Evolutionary conservation across 2,329 filamentous ascomycete genomes (phyloP).

Genomic region (Ophidiomyces ophidiicola): DNA sequence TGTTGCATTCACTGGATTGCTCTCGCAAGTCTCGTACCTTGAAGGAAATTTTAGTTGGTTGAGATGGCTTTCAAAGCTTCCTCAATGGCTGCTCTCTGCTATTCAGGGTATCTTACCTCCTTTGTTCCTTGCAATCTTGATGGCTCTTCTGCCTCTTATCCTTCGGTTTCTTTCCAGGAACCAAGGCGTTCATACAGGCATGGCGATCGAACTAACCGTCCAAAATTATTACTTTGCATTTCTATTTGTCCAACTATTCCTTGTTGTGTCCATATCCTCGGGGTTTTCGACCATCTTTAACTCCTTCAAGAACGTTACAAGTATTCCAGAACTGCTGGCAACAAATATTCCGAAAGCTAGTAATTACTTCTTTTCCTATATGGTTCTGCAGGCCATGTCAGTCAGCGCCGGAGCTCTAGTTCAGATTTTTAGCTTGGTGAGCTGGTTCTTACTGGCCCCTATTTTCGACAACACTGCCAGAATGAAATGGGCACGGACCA

Average conservation of each 20-base stretch:
- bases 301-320: constrained; percentile 54
- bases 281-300: constrained; percentile 56
- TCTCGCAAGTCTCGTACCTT: constrained; percentile 65
- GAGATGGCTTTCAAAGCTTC: constrained; percentile 52
- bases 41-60: constrained; percentile 58
- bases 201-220: constrained; percentile 66
- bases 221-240: constrained; percentile 91
- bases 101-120: constrained; percentile 82
- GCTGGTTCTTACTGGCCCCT: constrained; percentile 71
- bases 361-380: constrained; percentile 98
- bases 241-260: constrained; percentile 85
- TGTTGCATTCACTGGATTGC: constrained; percentile 70
- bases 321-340: constrained; percentile 60
- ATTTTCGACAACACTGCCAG: constrained; percentile 70
- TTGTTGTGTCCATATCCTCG: constrained; percentile 77
- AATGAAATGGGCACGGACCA: constrained; percentile 78
- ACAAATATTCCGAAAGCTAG: constrained; percentile 69
- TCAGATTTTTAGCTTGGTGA: constrained; percentile 64
- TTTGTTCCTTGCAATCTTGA: constrained; percentile 59
- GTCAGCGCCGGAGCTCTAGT: constrained; percentile 80
- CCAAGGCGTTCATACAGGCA: constrained; percentile 72
- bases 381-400: constrained; percentile 85
- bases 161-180: constrained; percentile 59
- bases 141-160: constrained; percentile 69
- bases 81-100: constrained; percentile 49